A percentile compares a stretch with the other conserved stretches of the same genome.
Conservation (phyloP, 306 rosid species). For the Psophocarpus tetragonolobus region DNA sequence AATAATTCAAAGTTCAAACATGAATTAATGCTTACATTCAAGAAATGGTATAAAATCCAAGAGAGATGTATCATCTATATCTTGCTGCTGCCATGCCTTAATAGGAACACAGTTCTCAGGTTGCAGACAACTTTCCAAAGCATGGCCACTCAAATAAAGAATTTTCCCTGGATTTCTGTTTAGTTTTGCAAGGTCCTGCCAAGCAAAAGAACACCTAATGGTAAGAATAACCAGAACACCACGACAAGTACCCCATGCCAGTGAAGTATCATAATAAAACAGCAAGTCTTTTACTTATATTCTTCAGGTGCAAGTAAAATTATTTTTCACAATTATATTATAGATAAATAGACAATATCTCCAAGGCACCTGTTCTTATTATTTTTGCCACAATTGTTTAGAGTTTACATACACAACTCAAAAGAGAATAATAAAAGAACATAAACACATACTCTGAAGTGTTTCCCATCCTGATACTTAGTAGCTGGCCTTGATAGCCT, state of each 20-base stretch:
- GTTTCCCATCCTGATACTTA: conserved; percentile 86
- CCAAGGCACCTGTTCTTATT: background rate
- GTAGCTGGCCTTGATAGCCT: conserved; percentile 92
- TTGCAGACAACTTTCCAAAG: conserved; percentile 81
- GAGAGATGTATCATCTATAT: conserved; percentile 78
- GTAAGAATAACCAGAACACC: background rate
- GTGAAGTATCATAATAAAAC: background rate
- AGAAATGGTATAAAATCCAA: conserved; percentile 94
- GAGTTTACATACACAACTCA: too few relatives aligned
- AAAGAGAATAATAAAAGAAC: conserved; percentile 11
- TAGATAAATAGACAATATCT: background rate
- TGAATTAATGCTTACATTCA: conserved; percentile 67
- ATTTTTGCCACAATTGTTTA: background rate
- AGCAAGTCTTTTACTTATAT: background rate
- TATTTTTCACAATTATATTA: background rate
- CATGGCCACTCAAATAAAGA: conserved; percentile 92
- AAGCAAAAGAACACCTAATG: background rate
- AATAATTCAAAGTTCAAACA: background rate
- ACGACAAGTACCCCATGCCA: background rate
- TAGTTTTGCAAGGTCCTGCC: conserved; percentile 90
- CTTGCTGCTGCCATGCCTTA: conserved; percentile 78
- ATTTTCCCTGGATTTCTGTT: conserved; percentile 86
- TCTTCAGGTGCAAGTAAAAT: conserved; percentile 14
- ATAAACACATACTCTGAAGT: conserved; percentile 72
- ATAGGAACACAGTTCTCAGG: conserved; percentile 77